A percentile compares a stretch with the other conserved stretches of the same genome.
Conservation (phyloP, 257 asterid species). For the Anisodus tanguticus region DNA sequence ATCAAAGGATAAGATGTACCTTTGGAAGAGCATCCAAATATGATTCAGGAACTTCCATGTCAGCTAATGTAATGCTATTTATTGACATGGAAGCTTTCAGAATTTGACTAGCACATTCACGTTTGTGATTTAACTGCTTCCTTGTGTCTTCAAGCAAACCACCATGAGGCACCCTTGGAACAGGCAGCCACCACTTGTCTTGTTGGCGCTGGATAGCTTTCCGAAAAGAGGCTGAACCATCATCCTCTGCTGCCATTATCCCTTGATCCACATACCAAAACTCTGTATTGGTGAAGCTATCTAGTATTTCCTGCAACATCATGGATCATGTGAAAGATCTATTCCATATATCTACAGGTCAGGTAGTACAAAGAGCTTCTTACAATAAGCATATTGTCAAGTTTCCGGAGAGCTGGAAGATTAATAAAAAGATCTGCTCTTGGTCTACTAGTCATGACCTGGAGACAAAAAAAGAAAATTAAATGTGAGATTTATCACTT, state of each 20-base stretch:
- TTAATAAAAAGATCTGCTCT: constrained; percentile 72
- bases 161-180: constrained; percentile 80
- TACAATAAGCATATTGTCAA: constrained; percentile 89
- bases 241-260: constrained; percentile 60
- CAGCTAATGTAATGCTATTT: constrained; percentile 70
- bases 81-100: constrained; percentile 90
- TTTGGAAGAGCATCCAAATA: constrained; percentile 87
- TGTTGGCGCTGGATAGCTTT: constrained; percentile 72
- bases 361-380: constrained; percentile 35
- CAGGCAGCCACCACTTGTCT: constrained; percentile 99
- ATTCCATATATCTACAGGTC: not conserved
- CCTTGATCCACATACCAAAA: constrained; percentile 95
- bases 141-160: constrained; percentile 75
- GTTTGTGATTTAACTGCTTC: constrained; percentile 62
- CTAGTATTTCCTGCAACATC: constrained; percentile 71
- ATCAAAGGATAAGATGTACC: constrained; percentile 46
- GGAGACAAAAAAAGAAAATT: constrained; percentile 27
- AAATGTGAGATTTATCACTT: not conserved
- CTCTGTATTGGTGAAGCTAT: constrained; percentile 66
- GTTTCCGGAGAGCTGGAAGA: constrained; percentile 95
- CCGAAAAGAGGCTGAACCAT: constrained; percentile 67
- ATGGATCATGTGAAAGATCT: not conserved
- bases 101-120: constrained; percentile 86
- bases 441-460: constrained; percentile 87
- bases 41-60: constrained; percentile 94